Percentiles rank a stretch among this genome's conserved stretches.
Evolutionary conservation across 2,329 filamentous ascomycete genomes (phyloP).

Genomic region (Colletotrichum australisinense): DNA sequence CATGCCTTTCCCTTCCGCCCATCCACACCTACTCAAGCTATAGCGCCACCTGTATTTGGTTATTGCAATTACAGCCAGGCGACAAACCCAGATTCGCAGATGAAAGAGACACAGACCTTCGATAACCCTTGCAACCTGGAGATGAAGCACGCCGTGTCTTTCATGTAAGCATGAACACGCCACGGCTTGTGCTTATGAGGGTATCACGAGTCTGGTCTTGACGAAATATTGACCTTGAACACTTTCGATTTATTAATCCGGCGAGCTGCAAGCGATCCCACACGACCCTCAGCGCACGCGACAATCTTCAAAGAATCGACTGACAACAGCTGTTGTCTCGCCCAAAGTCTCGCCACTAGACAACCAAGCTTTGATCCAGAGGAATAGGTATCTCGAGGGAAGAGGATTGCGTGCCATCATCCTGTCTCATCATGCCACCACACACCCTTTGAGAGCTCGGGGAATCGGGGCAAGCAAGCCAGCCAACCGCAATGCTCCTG

Average conservation of each 20-base stretch:
- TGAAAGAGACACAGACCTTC: not conserved
- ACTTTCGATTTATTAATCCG: not conserved
- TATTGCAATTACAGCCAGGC: not conserved
- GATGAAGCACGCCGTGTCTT: conserved; percentile 13
- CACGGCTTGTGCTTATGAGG: conserved; percentile 20
- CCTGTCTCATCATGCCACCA: conserved; percentile 30
- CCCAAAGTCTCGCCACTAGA: conserved; percentile 24
- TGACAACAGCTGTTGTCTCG: conserved; percentile 33
- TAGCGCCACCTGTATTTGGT: not conserved
- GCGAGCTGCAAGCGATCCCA: conserved; percentile 1
- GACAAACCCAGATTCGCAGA: not conserved
- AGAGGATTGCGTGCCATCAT: conserved; percentile 4
- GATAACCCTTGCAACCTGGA: not conserved
- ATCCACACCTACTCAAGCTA: conserved; percentile 12
- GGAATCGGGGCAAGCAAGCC: conserved; percentile 7
- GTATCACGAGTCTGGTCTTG: conserved; percentile 27
- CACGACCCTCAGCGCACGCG: not conserved
- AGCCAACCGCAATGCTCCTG: conserved; percentile 29
- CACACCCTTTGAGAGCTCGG: conserved; percentile 8
- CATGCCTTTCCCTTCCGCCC: conserved; percentile 3
- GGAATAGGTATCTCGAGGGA: not conserved
- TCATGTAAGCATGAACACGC: not conserved
- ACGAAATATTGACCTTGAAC: not conserved
- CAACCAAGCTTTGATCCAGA: conserved; percentile 2
- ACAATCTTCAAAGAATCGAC: conserved; percentile 14